A percentile compares a stretch with the other conserved stretches of the same genome.
phyloP scores from a whole-genome alignment of 176 grass and related monocot genomes.

The Saccharum spontaneum region DNA sequence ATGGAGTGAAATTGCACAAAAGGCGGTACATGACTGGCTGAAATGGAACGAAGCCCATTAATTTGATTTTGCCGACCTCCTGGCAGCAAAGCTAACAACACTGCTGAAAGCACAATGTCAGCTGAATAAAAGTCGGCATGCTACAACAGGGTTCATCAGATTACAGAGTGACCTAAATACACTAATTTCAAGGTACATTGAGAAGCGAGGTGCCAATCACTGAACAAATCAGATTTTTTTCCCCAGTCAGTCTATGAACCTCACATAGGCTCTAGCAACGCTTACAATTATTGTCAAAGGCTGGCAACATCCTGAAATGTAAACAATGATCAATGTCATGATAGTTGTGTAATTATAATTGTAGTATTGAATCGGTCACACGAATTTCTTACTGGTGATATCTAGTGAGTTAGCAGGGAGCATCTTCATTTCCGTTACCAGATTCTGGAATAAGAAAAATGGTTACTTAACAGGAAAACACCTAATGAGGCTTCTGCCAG shows the following conservation, averaged over 20 bases:
- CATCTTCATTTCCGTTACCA: constrained; percentile 49
- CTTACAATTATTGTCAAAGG: background rate
- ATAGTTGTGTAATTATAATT: background rate
- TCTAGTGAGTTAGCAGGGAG: constrained; percentile 9
- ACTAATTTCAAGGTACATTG: background rate
- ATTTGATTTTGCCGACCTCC: background rate
- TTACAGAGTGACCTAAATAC: constrained; percentile 19
- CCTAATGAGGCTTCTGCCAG: background rate
- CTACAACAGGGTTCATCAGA: constrained; percentile 12
- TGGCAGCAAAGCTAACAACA: constrained; percentile 2
- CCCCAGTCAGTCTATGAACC: background rate
- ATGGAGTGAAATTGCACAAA: background rate
- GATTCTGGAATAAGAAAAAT: constrained; percentile 54
- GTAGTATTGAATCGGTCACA: background rate
- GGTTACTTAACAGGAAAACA: constrained; percentile 1
- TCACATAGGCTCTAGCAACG: background rate
- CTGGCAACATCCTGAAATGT: constrained; percentile 8
- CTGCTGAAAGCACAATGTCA: background rate
- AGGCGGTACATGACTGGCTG: background rate
- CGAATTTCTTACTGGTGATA: constrained; percentile 21
- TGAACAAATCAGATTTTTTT: background rate
- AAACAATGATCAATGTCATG: background rate
- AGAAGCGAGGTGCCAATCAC: background rate
- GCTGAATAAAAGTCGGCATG: background rate
- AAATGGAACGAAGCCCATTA: background rate